Evolutionary conservation across 176 grass and related monocot species (phyloP).

Genomic region (Musa troglodytarum): DNA sequence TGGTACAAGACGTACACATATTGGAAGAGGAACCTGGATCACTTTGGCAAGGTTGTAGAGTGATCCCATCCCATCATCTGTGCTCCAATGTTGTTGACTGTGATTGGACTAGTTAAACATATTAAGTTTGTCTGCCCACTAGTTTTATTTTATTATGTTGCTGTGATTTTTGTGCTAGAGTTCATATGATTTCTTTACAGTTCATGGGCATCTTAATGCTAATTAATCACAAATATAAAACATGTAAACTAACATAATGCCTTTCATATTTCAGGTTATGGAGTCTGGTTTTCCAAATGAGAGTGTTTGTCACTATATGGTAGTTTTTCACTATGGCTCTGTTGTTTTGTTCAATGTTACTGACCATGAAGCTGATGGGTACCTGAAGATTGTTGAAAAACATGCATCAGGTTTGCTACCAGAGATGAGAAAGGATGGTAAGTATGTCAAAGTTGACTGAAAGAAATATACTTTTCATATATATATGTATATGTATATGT

Average conservation of each 20-base stretch:
- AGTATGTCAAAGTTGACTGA: slow-evolving; percentile 3
- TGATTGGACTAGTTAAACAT: too few species aligned
- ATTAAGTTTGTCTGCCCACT: too few species aligned
- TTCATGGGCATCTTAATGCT: background rate
- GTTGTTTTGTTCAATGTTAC: slow-evolving; percentile 94
- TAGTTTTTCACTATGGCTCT: slow-evolving; percentile 94
- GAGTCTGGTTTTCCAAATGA: slow-evolving; percentile 77
- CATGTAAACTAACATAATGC: background rate
- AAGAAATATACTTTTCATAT: background rate
- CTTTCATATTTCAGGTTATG: slow-evolving; percentile 40
- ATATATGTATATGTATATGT: background rate
- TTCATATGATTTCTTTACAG: too few species aligned
- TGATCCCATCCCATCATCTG: too few species aligned
- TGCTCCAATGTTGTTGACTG: too few species aligned
- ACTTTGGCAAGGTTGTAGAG: too few species aligned
- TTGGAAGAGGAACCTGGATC: too few species aligned
- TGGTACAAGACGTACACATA: too few species aligned
- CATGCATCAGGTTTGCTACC: slow-evolving; percentile 84
- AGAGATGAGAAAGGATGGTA: slow-evolving; percentile 99
- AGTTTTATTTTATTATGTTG: too few species aligned
- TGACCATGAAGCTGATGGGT: slow-evolving; percentile 93
- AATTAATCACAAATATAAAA: background rate
- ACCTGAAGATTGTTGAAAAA: slow-evolving; percentile 89
- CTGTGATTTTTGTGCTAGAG: too few species aligned
- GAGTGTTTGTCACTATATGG: slow-evolving; percentile 87